These are phyloP conservation scores for Oxyria digyna DNA, from an alignment of 148 eudicot species.

Conservation along the genomic window DNA sequence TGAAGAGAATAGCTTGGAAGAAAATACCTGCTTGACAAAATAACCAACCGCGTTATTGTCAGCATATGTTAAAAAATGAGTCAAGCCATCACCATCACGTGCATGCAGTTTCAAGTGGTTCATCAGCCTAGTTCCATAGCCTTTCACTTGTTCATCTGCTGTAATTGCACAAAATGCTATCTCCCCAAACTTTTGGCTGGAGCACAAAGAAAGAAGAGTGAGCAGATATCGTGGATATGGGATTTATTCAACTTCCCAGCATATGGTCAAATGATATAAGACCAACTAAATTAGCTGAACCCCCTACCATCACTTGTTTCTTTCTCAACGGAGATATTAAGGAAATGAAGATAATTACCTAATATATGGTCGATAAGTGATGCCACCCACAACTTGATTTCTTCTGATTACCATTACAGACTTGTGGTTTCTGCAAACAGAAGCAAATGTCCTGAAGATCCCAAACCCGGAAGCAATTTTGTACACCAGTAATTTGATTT, in stretches of 20 bases:
- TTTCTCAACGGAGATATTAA: neutral
- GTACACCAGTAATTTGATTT: neutral
- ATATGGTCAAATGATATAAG: neutral
- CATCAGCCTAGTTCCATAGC: slow-evolving; percentile 97
- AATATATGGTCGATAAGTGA: slow-evolving; percentile 85
- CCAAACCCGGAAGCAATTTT: neutral
- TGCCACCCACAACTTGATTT: slow-evolving; percentile 80
- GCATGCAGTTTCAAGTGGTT: slow-evolving; percentile 95
- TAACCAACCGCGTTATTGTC: slow-evolving; percentile 99
- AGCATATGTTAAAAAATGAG: slow-evolving; percentile 96
- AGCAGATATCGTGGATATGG: neutral
- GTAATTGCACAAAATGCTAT: slow-evolving; percentile 97
- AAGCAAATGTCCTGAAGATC: neutral
- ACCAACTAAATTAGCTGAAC: neutral
- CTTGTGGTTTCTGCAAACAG: slow-evolving; percentile 63
- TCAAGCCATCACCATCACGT: slow-evolving; percentile 87
- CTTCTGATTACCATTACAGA: slow-evolving; percentile 84
- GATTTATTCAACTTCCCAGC: neutral
- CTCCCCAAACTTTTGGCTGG: slow-evolving; percentile 95
- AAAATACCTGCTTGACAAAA: slow-evolving; percentile 76
- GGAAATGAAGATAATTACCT: slow-evolving; percentile 28
- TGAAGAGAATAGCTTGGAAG: neutral
- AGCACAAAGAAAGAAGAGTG: neutral
- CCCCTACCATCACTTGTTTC: neutral
- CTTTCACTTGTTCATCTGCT: slow-evolving; percentile 97